Evolutionary conservation across 257 asterid genomes (phyloP).

Genomic region (Rubia yunnanensis): DNA sequence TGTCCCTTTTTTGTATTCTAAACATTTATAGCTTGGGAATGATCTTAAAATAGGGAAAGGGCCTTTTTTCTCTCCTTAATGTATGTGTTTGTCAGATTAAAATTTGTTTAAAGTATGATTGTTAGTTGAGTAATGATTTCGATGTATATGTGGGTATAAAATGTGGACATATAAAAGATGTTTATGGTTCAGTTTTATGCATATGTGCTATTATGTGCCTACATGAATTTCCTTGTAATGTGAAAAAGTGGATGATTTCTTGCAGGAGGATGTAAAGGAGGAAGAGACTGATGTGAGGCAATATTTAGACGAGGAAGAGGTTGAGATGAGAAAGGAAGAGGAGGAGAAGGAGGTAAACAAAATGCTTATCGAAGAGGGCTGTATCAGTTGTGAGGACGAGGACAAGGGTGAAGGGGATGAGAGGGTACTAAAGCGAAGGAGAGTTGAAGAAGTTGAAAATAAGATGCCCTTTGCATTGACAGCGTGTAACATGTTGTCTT

Average conservation of each 20-base stretch:
- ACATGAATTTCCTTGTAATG: neutral
- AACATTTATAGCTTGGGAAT: neutral
- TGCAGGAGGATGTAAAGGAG: constrained; percentile 31
- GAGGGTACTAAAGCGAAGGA: constrained; percentile 40
- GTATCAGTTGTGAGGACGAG: constrained; percentile 22
- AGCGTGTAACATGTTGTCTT: constrained; percentile 27
- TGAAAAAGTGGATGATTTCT: constrained; percentile 12
- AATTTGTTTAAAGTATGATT: neutral
- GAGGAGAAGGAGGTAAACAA: constrained; percentile 35
- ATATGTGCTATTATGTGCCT: neutral
- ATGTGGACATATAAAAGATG: neutral
- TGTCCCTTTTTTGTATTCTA: neutral
- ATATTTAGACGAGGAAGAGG: constrained; percentile 12
- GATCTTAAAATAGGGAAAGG: neutral
- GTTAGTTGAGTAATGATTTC: neutral
- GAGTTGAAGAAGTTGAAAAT: constrained; percentile 36
- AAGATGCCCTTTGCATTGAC: constrained; percentile 17
- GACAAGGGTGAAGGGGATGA: constrained; percentile 31
- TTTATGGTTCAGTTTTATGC: neutral
- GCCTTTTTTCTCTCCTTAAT: neutral
- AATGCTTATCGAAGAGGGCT: constrained; percentile 33
- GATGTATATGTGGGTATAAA: neutral
- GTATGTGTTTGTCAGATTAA: neutral
- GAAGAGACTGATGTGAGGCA: constrained; percentile 16
- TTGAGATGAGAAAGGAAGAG: constrained; percentile 26